Conservation (phyloP, 148 eudicot genomes). For the Beta vulgaris region DNA sequence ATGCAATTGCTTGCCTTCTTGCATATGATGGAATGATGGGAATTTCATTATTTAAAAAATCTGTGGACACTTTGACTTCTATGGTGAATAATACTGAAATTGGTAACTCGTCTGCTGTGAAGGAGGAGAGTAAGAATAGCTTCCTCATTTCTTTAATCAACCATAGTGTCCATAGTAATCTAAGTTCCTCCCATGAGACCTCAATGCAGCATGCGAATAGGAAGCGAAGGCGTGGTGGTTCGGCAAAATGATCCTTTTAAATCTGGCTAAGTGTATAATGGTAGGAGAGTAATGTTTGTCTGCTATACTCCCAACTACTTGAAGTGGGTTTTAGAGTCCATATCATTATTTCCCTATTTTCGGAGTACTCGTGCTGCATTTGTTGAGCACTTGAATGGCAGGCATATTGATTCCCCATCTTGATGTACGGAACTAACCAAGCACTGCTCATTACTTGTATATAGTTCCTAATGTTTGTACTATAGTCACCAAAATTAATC, state of each 20-base stretch:
- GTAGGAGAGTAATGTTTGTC: background rate
- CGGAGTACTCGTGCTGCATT: too few species aligned
- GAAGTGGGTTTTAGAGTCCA: too few species aligned
- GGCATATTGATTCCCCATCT: too few species aligned
- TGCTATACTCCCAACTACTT: too few species aligned
- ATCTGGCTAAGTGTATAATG: slow-evolving; percentile 10
- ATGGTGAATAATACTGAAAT: slow-evolving; percentile 54
- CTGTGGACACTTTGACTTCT: slow-evolving; percentile 47
- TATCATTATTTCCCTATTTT: too few species aligned
- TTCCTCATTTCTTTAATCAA: slow-evolving; percentile 32
- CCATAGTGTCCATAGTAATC: background rate
- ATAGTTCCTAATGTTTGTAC: background rate
- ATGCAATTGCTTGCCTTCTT: slow-evolving; percentile 59
- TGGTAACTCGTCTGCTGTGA: slow-evolving; percentile 28
- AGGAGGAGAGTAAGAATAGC: slow-evolving; percentile 11
- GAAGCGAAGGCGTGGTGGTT: slow-evolving; percentile 23
- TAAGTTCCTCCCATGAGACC: too few species aligned
- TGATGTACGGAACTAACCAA: background rate
- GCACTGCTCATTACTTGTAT: background rate
- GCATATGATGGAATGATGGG: slow-evolving; percentile 68
- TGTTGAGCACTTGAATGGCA: too few species aligned
- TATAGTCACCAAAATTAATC: background rate
- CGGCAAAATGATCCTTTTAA: slow-evolving; percentile 29
- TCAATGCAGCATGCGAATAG: slow-evolving; percentile 1
- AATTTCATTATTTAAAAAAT: slow-evolving; percentile 32